phyloP scores from a whole-genome alignment of 768 basidiomycete genomes.

The Agrocybe pediades region DNA sequence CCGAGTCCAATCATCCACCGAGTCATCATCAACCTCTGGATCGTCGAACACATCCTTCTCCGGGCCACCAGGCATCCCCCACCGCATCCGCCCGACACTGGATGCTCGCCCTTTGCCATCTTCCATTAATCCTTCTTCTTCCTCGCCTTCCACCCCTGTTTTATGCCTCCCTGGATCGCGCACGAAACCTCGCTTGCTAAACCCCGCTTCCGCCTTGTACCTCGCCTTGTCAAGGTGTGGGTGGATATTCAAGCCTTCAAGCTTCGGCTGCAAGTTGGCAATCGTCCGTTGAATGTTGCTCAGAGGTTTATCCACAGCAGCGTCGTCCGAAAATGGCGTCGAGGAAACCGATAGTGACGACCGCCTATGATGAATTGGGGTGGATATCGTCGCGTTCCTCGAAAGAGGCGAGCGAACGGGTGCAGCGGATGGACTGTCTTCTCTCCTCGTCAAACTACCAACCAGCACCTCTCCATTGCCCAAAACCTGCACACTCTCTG shows the following conservation, averaged over 20 bases:
- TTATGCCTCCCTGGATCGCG: constrained; percentile 31
- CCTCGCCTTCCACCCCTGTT: constrained; percentile 27
- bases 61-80: background rate
- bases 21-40: constrained; percentile 27
- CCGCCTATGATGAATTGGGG: constrained; percentile 7
- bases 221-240: constrained; percentile 63
- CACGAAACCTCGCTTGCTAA: constrained; percentile 62
- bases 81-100: constrained; percentile 24
- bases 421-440: background rate
- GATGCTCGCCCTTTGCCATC: constrained; percentile 36
- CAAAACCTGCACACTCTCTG: constrained; percentile 64
- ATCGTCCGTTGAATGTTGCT: constrained; percentile 45
- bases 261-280: constrained; percentile 34
- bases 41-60: constrained; percentile 34
- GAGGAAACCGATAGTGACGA: constrained; percentile 18
- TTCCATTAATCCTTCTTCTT: constrained; percentile 37
- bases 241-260: constrained; percentile 31
- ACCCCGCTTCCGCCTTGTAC: constrained; percentile 73
- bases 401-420: background rate
- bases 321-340: background rate
- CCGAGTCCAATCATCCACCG: constrained; percentile 7
- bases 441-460: background rate
- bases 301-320: background rate
- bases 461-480: constrained; percentile 18
- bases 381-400: background rate